Conservation (phyloP, 2,329 filamentous ascomycete genomes). For the Sphaerulina musiva region DNA sequence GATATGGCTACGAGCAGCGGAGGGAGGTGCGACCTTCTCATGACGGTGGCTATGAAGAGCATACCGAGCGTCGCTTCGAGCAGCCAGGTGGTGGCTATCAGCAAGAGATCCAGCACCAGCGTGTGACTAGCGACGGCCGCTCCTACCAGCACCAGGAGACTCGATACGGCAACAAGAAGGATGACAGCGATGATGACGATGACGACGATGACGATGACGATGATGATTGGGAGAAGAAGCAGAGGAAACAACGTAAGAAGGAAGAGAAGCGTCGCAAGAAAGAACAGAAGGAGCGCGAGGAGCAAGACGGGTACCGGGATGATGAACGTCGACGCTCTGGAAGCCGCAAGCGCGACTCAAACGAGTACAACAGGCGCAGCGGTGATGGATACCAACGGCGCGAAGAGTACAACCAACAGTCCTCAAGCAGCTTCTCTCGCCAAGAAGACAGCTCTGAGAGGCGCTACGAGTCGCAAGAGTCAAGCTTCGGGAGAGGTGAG, state of each 20-base stretch:
- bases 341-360: conserved; percentile 12
- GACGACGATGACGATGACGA: conserved; percentile 29
- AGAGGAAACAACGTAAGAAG: conserved; percentile 38
- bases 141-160: conserved; percentile 26
- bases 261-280: conserved; percentile 30
- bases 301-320: conserved; percentile 17
- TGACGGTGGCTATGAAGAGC: conserved; percentile 54
- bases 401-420: conserved; percentile 15
- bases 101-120: conserved; percentile 34
- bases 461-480: conserved; percentile 18
- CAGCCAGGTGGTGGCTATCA: conserved; percentile 38
- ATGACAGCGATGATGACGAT: conserved; percentile 31
- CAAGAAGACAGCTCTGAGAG: conserved; percentile 21
- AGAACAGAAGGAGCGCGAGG: conserved; percentile 25
- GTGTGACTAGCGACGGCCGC: conserved; percentile 23
- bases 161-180: conserved; percentile 27
- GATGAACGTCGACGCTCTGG: conserved; percentile 15
- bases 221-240: conserved; percentile 38
- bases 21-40: conserved; percentile 49
- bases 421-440: conserved; percentile 18
- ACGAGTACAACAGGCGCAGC: conserved; percentile 16
- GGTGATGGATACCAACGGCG: conserved; percentile 16
- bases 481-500: conserved; percentile 18
- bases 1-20: conserved; percentile 55
- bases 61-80: conserved; percentile 50